Conservation (phyloP, 2,329 filamentous ascomycete genomes). For the Neonectria ditissima region DNA sequence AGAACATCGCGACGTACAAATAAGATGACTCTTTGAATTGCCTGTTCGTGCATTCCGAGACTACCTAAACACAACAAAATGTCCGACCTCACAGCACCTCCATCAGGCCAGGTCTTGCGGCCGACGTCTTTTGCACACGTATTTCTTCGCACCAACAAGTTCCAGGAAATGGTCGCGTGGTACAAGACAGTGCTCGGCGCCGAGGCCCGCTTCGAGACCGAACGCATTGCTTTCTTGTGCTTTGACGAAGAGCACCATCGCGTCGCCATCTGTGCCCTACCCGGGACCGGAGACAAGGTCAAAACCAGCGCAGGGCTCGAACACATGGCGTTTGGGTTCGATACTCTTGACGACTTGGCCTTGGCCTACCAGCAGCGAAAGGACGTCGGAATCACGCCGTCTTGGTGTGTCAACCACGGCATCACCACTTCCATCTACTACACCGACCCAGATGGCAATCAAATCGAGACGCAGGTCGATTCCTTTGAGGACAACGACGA, state of each 20-base stretch:
- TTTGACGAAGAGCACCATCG: slow-evolving; percentile 18
- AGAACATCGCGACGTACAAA: background rate
- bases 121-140: slow-evolving; percentile 6
- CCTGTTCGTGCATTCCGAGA: background rate
- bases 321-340: slow-evolving; percentile 5
- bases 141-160: slow-evolving; percentile 11
- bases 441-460: slow-evolving; percentile 27
- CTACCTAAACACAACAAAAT: background rate
- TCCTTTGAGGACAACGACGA: slow-evolving; percentile 25
- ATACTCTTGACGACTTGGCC: background rate
- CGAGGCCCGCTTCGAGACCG: slow-evolving; percentile 3
- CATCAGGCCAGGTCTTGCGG: background rate
- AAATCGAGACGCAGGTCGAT: slow-evolving; percentile 25
- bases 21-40: background rate
- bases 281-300: background rate
- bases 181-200: slow-evolving; percentile 14
- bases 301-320: background rate
- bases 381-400: slow-evolving; percentile 8
- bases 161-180: slow-evolving; percentile 10
- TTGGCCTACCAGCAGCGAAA: slow-evolving; percentile 10
- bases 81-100: background rate
- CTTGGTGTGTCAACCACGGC: slow-evolving; percentile 29
- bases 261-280: background rate
- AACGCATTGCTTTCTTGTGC: slow-evolving; percentile 6
- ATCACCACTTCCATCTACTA: slow-evolving; percentile 29